Percentiles rank a stretch among this genome's conserved stretches.
These are phyloP conservation scores for Microdochium nivale DNA, from an alignment of 2,329 filamentous ascomycete species.

Conservation along the genomic window DNA sequence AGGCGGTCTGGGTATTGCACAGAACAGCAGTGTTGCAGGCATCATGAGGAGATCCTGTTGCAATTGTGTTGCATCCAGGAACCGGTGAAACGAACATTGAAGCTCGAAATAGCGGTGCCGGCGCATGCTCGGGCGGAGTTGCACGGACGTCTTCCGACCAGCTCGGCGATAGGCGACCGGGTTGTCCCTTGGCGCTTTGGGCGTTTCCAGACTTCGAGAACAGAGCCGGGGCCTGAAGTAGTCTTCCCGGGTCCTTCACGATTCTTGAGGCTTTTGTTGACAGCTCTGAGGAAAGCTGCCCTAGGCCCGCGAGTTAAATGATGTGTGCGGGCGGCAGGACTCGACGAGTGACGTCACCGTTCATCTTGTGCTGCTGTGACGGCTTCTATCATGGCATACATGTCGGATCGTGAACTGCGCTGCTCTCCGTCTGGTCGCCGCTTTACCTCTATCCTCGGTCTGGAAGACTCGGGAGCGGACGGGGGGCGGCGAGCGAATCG, in stretches of 20 bases:
- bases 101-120: background rate
- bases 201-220: background rate
- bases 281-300: no score
- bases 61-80: background rate
- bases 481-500: background rate
- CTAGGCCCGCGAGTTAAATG: no score
- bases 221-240: background rate
- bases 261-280: no score
- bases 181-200: background rate
- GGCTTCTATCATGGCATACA: no score
- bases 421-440: background rate
- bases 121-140: background rate
- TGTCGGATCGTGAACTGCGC: background rate
- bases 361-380: no score
- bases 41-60: background rate
- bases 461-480: background rate
- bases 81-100: background rate
- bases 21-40: background rate
- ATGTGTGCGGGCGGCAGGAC: no score
- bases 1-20: background rate
- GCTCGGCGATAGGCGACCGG: background rate
- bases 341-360: no score
- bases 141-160: background rate
- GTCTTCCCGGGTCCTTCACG: background rate
- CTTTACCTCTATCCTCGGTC: background rate